phyloP scores from a whole-genome alignment of 768 basidiomycete species.

The Boletus edulis region DNA sequence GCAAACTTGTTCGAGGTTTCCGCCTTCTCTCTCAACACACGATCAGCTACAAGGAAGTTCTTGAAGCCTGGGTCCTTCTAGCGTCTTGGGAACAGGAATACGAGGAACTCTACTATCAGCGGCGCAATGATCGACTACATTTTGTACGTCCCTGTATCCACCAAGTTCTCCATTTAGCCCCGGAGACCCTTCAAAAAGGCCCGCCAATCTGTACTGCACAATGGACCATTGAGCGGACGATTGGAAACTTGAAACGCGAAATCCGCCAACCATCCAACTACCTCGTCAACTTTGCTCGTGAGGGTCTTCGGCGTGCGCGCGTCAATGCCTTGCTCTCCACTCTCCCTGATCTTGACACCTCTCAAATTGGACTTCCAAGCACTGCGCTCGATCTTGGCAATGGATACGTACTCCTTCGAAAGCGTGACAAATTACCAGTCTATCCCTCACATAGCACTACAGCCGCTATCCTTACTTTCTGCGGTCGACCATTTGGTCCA shows the following conservation, averaged over 20 bases:
- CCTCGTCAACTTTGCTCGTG: too few species aligned
- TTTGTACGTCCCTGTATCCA: neutral
- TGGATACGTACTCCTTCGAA: neutral
- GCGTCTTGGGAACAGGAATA: neutral
- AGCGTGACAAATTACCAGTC: neutral
- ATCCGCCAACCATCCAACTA: neutral
- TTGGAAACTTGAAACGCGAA: neutral
- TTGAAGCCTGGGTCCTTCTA: too few species aligned
- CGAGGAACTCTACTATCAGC: neutral
- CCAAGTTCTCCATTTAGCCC: neutral
- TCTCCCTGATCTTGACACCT: neutral
- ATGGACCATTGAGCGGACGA: neutral
- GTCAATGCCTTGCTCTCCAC: neutral
- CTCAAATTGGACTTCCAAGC: neutral
- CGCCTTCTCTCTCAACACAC: too few species aligned
- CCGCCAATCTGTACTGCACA: neutral
- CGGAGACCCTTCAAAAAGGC: neutral
- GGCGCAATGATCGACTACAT: neutral
- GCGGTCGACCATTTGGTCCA: too few species aligned
- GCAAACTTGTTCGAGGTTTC: too few species aligned
- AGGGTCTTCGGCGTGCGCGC: neutral
- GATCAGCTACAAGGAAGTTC: too few species aligned
- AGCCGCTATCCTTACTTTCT: too few species aligned
- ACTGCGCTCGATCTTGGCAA: neutral
- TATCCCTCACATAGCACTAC: neutral